A percentile compares a stretch with the other conserved stretches of the same genome.
Conservation (phyloP, 2,329 filamentous ascomycete species). For the Phoma sp. region DNA sequence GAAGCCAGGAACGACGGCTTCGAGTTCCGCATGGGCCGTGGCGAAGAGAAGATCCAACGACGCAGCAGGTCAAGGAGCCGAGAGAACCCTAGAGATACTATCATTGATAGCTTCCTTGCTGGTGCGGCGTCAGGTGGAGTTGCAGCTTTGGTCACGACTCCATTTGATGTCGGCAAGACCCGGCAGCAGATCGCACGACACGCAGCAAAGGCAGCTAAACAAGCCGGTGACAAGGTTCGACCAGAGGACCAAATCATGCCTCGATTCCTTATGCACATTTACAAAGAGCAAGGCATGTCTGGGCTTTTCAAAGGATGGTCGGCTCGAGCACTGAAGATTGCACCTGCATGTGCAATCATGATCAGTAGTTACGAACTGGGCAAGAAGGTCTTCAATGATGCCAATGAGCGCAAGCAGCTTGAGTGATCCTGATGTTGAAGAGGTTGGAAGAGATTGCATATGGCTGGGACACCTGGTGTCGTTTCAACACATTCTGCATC, state of each 20-base stretch:
- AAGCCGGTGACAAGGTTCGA: constrained; percentile 48
- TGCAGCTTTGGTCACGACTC: constrained; percentile 87
- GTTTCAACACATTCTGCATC: constrained; percentile 23
- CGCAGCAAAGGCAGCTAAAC: constrained; percentile 45
- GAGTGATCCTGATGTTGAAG: constrained; percentile 17
- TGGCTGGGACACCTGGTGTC: constrained; percentile 6
- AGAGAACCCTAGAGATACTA: constrained; percentile 76
- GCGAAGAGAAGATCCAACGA: constrained; percentile 37
- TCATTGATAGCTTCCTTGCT: constrained; percentile 86
- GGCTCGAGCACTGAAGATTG: constrained; percentile 89
- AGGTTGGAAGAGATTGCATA: constrained; percentile 1
- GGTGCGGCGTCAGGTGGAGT: constrained; percentile 83
- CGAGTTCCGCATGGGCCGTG: constrained; percentile 43
- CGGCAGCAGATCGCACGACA: constrained; percentile 84
- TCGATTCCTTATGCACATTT: constrained; percentile 88
- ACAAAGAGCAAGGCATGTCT: constrained; percentile 77
- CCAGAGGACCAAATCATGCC: constrained; percentile 82
- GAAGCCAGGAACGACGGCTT: constrained; percentile 35
- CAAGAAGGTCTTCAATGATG: constrained; percentile 80
- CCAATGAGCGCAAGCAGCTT: constrained; percentile 65
- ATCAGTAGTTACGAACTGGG: constrained; percentile 97
- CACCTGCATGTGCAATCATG: constrained; percentile 98
- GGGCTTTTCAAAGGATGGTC: constrained; percentile 93
- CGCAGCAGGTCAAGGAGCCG: constrained; percentile 62
- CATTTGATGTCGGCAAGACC: constrained; percentile 98